These are phyloP conservation scores for Dendryphion nanum DNA, from an alignment of 2,329 filamentous ascomycete species.

Conservation along the genomic window DNA sequence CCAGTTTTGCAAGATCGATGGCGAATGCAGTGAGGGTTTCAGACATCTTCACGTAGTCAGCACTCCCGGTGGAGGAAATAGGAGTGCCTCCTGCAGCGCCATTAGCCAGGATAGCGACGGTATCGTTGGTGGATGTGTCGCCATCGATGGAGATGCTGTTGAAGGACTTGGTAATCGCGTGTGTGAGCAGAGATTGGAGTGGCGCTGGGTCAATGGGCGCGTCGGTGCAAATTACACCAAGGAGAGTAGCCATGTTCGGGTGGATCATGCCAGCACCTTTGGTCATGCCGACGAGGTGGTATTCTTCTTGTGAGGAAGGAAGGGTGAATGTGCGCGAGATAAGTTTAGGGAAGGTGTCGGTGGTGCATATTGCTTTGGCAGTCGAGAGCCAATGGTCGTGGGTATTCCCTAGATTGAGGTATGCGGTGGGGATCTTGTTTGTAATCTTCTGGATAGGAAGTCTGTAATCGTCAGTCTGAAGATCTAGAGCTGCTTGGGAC, in stretches of 20 bases:
- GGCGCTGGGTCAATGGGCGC: slow-evolving; percentile 70
- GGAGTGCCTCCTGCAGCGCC: slow-evolving; percentile 77
- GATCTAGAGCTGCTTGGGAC: no score
- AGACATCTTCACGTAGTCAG: slow-evolving; percentile 70
- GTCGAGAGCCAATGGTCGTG: slow-evolving; percentile 86
- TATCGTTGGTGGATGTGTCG: slow-evolving; percentile 97
- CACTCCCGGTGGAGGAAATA: slow-evolving; percentile 54
- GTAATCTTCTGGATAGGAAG: slow-evolving; percentile 91
- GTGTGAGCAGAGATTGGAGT: slow-evolving; percentile 67
- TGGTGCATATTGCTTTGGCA: slow-evolving; percentile 93
- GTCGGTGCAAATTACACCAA: slow-evolving; percentile 90
- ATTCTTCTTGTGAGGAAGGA: slow-evolving; percentile 75
- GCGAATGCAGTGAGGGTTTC: slow-evolving; percentile 73
- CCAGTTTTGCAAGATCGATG: slow-evolving; percentile 81
- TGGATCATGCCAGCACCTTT: slow-evolving; percentile 99
- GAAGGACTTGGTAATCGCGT: slow-evolving; percentile 81
- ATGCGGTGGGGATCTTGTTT: slow-evolving; percentile 73
- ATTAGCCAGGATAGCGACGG: slow-evolving; percentile 90
- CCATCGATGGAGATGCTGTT: slow-evolving; percentile 97
- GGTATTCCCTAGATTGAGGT: slow-evolving; percentile 66
- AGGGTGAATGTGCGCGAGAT: slow-evolving; percentile 80
- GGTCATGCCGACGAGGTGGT: slow-evolving; percentile 88
- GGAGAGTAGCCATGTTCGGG: slow-evolving; percentile 95
- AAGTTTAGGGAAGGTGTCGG: slow-evolving; percentile 97
- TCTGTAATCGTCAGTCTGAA: slow-evolving; percentile 40